A percentile compares a stretch with the other conserved stretches of the same genome.
Conservation (phyloP, 768 basidiomycete genomes). For the Nidularia pulvinata region DNA sequence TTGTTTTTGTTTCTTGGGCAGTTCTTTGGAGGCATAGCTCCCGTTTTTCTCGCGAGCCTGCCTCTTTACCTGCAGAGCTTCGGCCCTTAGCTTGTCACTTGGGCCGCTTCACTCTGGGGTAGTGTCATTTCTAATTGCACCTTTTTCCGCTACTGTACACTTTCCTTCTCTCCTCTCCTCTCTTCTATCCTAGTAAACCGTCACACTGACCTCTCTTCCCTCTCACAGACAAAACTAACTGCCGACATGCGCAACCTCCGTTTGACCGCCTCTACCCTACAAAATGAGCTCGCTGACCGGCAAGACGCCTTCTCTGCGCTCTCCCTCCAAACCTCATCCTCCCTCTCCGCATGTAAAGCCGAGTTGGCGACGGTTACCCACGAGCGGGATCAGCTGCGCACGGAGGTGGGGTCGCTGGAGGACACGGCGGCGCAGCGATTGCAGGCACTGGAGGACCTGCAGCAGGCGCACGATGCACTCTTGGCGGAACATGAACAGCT, state of each 20-base stretch:
- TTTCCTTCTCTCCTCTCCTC: too few species aligned
- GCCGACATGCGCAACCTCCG: constrained; percentile 53
- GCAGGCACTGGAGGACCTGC: constrained; percentile 39
- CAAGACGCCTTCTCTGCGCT: constrained; percentile 53
- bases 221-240: constrained; percentile 43
- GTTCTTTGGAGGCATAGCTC: too few species aligned
- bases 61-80: too few species aligned
- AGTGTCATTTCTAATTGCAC: too few species aligned
- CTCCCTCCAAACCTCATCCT: constrained; percentile 45
- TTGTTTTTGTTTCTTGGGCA: too few species aligned
- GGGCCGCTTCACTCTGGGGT: too few species aligned
- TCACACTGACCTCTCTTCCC: not conserved
- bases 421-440: constrained; percentile 36
- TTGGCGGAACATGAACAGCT: constrained; percentile 42
- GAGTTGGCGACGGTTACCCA: constrained; percentile 47
- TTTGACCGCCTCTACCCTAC: constrained; percentile 42
- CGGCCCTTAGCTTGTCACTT: too few species aligned
- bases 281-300: constrained; percentile 61
- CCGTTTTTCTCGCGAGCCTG: too few species aligned
- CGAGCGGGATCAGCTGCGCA: constrained; percentile 42
- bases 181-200: not conserved
- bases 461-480: constrained; percentile 8
- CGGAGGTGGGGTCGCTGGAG: constrained; percentile 16
- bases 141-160: too few species aligned
- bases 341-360: constrained; percentile 47